phyloP scores from a whole-genome alignment of 2,329 filamentous ascomycete genomes.

The Fusarium nelsonii region DNA sequence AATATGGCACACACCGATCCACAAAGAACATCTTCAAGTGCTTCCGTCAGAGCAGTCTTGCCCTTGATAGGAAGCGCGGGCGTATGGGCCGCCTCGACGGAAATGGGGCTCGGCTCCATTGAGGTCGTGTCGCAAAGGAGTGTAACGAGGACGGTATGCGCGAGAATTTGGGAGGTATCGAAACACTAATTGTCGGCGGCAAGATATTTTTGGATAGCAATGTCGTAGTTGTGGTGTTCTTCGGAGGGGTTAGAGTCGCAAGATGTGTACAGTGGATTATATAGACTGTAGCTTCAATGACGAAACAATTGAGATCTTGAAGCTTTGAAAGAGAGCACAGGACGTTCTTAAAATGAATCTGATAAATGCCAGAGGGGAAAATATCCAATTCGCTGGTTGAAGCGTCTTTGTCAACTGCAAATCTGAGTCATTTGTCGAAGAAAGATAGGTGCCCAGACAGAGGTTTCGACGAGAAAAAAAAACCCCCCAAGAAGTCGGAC shows the following conservation, averaged over 20 bases:
- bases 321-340: neutral
- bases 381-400: neutral
- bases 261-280: neutral
- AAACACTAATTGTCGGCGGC: neutral
- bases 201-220: neutral
- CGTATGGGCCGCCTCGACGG: constrained; percentile 46
- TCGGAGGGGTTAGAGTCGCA: constrained; percentile 25
- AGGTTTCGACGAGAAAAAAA: neutral
- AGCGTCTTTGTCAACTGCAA: neutral
- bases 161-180: neutral
- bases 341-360: neutral
- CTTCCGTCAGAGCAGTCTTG: constrained; percentile 68
- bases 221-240: constrained; percentile 10
- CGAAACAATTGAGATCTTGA: neutral
- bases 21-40: constrained; percentile 86
- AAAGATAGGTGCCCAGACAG: neutral
- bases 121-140: neutral
- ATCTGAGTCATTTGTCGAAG: constrained; percentile 12
- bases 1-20: constrained; percentile 75
- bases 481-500: neutral
- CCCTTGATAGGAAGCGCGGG: constrained; percentile 49
- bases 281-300: neutral
- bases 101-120: constrained; percentile 52
- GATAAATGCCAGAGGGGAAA: neutral
- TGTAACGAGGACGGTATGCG: neutral